These are phyloP conservation scores for Anacardium occidentale DNA, from an alignment of 345 rosid genomes.

Conservation along the genomic window DNA sequence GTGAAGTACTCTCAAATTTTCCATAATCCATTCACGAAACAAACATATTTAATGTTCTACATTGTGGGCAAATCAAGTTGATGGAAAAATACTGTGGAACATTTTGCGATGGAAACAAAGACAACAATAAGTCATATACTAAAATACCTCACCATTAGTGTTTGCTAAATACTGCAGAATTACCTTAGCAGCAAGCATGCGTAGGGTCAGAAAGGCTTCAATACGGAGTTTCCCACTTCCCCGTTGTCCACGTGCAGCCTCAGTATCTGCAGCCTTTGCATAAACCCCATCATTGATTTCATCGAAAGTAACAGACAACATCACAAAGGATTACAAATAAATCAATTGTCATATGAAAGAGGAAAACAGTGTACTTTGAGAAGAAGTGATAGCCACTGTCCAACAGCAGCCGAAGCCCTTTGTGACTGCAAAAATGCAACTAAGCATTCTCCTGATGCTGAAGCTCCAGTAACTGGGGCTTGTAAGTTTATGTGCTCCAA, in stretches of 20 bases:
- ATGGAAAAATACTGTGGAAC: background rate
- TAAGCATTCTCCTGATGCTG: constrained; percentile 55
- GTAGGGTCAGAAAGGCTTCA: constrained; percentile 74
- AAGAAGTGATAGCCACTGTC: constrained; percentile 94
- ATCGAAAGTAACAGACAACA: constrained; percentile 6
- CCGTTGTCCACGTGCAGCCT: constrained; percentile 75
- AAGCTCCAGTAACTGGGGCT: constrained; percentile 24
- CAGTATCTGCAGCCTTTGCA: constrained; percentile 79
- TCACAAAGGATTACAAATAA: background rate
- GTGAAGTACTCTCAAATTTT: background rate
- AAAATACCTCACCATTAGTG: background rate
- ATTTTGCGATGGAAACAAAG: background rate
- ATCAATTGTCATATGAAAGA: background rate
- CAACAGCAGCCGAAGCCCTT: constrained; percentile 74
- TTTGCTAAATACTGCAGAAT: constrained; percentile 3
- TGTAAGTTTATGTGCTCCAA: constrained; percentile 36
- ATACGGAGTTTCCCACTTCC: constrained; percentile 77
- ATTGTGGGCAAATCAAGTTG: background rate
- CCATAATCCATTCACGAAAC: too few species aligned
- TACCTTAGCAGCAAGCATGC: constrained; percentile 90
- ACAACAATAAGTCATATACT: background rate
- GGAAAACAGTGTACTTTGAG: constrained; percentile 51
- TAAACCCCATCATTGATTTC: constrained; percentile 26
- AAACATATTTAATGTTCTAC: background rate
- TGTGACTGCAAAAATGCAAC: constrained; percentile 79